Base-by-base conservation (phyloP, 169 alveolate species). In the Eimeria necatrix region DNA sequence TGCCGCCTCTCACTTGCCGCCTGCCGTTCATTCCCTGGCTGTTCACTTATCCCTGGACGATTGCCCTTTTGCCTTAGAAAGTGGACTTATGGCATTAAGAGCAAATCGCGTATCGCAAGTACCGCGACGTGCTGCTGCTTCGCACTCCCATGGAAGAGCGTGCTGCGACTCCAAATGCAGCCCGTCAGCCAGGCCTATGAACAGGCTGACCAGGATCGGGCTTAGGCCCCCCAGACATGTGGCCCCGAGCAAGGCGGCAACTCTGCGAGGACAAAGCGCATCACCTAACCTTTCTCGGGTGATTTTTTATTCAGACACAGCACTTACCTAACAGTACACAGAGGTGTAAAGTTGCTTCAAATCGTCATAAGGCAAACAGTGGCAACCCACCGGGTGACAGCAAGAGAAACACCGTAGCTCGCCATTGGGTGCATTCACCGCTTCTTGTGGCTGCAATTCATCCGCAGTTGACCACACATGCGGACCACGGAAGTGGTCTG, bases 211-310 rank as follows among this genome's bases (percentile, higher is more conserved):
- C 76, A 20, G 53, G 8, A 4, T 84, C 91, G 22, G 52, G 64
- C 68, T 59, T 84, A 59, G 64, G 53, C 53, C 78, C 68, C 59
- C 73, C 78, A 9, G 61, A 7, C 41, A 20, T 84, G 78, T 84
- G 91, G 61, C 78, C 91, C 20, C 91, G 91, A 14, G 91, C 91
- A 84, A 84, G 91, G 60, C 76, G 76, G 91, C 91, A 84, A 59
- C 51, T 84, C 91, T 84, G 26, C 78, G 56, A 14, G 10, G 16
- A 52, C 16, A 3, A 84, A 4, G 51, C 60, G 48, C 76, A 59
- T 32, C 41, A 32, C 41, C 41, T 2, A 32, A 2, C 41, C 41
- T 32, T 32, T 32, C 41, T 32, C 41, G 41, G 41, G 41, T 32
- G 41, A 32, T 32, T 32, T 32, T 32, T 32, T 32, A 32, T 32